Conservation (phyloP, 2,329 filamentous ascomycete genomes). For the Epichloe baconii region DNA sequence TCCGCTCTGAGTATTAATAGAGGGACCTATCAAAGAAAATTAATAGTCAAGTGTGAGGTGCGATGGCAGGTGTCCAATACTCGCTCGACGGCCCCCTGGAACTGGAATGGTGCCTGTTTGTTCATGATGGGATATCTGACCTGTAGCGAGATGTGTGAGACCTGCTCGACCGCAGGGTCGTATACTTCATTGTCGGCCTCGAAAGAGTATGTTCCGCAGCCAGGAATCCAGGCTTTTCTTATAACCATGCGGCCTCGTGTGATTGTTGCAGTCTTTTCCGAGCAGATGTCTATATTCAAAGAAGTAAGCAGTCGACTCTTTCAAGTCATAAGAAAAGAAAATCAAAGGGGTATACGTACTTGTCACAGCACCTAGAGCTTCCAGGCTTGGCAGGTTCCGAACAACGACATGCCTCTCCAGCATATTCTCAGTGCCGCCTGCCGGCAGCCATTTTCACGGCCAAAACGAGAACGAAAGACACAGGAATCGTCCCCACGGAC, state of each 20-base stretch:
- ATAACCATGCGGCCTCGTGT: slow-evolving; percentile 17
- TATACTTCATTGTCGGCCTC: slow-evolving; percentile 17
- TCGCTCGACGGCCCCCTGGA: no score
- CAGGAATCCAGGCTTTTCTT: slow-evolving; percentile 18
- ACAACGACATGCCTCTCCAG: slow-evolving; percentile 34
- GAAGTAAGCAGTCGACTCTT: neutral
- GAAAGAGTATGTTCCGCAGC: slow-evolving; percentile 18
- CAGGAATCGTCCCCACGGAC: slow-evolving; percentile 30
- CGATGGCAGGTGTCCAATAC: no score
- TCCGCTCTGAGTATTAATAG: slow-evolving; percentile 7
- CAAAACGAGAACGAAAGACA: slow-evolving; percentile 32
- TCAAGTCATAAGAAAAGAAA: neutral
- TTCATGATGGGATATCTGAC: no score
- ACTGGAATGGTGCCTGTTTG: no score
- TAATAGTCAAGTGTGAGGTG: no score
- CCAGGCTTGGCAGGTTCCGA: slow-evolving; percentile 31
- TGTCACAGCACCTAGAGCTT: slow-evolving; percentile 36
- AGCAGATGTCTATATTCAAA: slow-evolving; percentile 14
- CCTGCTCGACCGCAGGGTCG: slow-evolving; percentile 13
- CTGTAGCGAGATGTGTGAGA: no score
- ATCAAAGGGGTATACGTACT: slow-evolving; percentile 19
- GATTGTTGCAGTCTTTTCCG: slow-evolving; percentile 22
- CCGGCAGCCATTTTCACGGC: slow-evolving; percentile 41
- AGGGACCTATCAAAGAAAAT: no score
- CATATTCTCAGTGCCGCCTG: slow-evolving; percentile 31